Conservation (phyloP, 2,329 filamentous ascomycete species). For the Immersiporthe knoxdaviesiana region DNA sequence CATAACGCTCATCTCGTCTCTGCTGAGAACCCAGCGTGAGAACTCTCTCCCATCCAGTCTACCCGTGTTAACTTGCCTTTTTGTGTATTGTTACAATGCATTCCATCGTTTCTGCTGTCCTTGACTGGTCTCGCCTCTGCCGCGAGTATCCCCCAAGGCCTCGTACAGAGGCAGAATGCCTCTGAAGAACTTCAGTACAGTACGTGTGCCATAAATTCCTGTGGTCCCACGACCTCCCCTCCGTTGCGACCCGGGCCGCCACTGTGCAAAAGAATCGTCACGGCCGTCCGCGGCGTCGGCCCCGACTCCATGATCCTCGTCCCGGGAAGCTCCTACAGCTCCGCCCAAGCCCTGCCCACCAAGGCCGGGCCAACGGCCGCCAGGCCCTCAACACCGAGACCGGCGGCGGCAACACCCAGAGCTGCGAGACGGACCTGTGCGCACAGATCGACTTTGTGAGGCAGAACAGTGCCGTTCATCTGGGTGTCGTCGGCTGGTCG, state of each 20-base stretch:
- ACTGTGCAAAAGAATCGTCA: conserved; percentile 65
- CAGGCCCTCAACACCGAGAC: conserved; percentile 42
- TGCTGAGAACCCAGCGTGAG: background rate
- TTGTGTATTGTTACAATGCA: conserved; percentile 9
- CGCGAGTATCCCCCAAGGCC: conserved; percentile 12
- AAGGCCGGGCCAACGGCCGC: conserved; percentile 44
- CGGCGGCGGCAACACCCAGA: conserved; percentile 40
- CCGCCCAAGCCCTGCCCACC: conserved; percentile 49
- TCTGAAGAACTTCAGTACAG: background rate
- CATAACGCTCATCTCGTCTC: background rate
- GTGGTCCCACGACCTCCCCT: conserved; percentile 36
- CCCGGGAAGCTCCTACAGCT: conserved; percentile 55
- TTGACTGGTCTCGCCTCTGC: conserved; percentile 13
- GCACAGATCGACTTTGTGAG: conserved; percentile 38
- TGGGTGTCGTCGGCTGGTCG: conserved; percentile 37
- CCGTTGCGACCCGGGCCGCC: conserved; percentile 60
- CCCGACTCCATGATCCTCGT: conserved; percentile 62
- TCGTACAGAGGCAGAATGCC: conserved; percentile 16
- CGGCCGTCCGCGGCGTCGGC: conserved; percentile 66
- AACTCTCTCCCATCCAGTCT: background rate
- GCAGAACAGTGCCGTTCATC: conserved; percentile 38
- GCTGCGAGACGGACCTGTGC: conserved; percentile 39
- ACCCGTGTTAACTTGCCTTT: background rate
- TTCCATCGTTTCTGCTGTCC: background rate
- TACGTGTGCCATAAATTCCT: no score